phyloP scores from a whole-genome alignment of 2,329 filamentous ascomycete genomes.

The Aspergillus fumigatiaffinis region DNA sequence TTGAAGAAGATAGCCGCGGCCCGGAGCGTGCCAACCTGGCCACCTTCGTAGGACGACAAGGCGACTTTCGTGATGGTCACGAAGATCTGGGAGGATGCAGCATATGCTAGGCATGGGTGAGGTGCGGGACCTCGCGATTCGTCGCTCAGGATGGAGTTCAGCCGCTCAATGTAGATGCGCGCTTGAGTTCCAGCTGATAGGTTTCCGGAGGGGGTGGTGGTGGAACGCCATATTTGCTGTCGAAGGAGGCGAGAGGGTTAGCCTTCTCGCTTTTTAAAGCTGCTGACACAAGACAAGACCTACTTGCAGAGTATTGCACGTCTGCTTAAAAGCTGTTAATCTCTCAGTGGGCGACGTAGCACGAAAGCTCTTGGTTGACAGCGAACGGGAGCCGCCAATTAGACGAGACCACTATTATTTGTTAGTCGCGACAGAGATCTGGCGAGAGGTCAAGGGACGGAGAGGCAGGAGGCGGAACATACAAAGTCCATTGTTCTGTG shows the following conservation, averaged over 20 bases:
- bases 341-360: conserved; percentile 57
- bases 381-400: conserved; percentile 52
- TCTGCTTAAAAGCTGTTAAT: conserved; percentile 57
- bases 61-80: conserved; percentile 86
- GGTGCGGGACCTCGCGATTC: conserved; percentile 84
- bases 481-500: conserved; percentile 44
- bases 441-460: neutral
- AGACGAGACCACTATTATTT: conserved; percentile 55
- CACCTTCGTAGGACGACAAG: conserved; percentile 76
- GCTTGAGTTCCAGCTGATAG: conserved; percentile 49
- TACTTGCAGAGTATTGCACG: conserved; percentile 58
- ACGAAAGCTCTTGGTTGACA: conserved; percentile 46
- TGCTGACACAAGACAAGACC: neutral
- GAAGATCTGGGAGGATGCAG: conserved; percentile 82
- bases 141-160: conserved; percentile 71
- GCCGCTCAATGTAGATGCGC: conserved; percentile 51
- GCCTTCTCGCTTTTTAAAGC: neutral
- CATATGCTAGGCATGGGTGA: conserved; percentile 87
- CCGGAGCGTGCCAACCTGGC: conserved; percentile 60
- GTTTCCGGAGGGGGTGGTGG: conserved; percentile 49
- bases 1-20: conserved; percentile 84
- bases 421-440: conserved; percentile 5
- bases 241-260: neutral
- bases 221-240: conserved; percentile 59
- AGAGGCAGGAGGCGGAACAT: conserved; percentile 18